Percentiles rank a stretch among this genome's conserved stretches.
Evolutionary conservation across 2,329 filamentous ascomycete species (phyloP).

Genomic region (Pseudocercospora fuligena): DNA sequence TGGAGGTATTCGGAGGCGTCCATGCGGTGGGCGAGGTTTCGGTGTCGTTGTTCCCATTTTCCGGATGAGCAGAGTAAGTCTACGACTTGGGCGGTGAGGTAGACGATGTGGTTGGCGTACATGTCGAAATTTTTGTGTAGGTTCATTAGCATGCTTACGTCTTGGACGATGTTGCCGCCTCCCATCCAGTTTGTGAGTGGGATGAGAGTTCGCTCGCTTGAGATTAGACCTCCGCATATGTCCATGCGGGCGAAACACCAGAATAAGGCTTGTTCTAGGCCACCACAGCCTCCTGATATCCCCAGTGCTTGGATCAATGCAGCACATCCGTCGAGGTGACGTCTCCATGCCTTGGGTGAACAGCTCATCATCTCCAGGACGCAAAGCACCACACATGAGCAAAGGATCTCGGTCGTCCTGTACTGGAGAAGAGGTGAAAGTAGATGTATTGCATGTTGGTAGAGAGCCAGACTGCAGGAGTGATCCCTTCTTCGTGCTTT

Average conservation of each 20-base stretch:
- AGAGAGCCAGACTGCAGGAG: slow-evolving; percentile 58
- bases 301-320: slow-evolving; percentile 57
- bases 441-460: slow-evolving; percentile 57
- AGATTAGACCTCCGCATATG: slow-evolving; percentile 61
- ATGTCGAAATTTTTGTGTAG: slow-evolving; percentile 53
- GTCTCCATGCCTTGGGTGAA: slow-evolving; percentile 57
- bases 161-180: slow-evolving; percentile 45
- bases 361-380: slow-evolving; percentile 57
- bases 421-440: slow-evolving; percentile 51
- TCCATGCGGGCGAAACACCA: slow-evolving; percentile 66
- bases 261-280: slow-evolving; percentile 59
- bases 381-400: slow-evolving; percentile 54
- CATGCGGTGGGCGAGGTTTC: slow-evolving; percentile 24
- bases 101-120: slow-evolving; percentile 65
- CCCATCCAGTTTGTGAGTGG: slow-evolving; percentile 56
- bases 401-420: slow-evolving; percentile 52
- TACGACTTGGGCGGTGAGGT: slow-evolving; percentile 56
- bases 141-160: slow-evolving; percentile 44
- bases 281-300: slow-evolving; percentile 58
- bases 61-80: slow-evolving; percentile 40
- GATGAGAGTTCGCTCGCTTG: slow-evolving; percentile 56
- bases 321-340: slow-evolving; percentile 62
- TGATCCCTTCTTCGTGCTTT: slow-evolving; percentile 51
- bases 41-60: slow-evolving; percentile 37
- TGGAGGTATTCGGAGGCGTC: slow-evolving; percentile 38